Base-by-base conservation (phyloP, 495 filamentous ascomycete genomes). In the Hyphodiscus hymeniophilus region DNA sequence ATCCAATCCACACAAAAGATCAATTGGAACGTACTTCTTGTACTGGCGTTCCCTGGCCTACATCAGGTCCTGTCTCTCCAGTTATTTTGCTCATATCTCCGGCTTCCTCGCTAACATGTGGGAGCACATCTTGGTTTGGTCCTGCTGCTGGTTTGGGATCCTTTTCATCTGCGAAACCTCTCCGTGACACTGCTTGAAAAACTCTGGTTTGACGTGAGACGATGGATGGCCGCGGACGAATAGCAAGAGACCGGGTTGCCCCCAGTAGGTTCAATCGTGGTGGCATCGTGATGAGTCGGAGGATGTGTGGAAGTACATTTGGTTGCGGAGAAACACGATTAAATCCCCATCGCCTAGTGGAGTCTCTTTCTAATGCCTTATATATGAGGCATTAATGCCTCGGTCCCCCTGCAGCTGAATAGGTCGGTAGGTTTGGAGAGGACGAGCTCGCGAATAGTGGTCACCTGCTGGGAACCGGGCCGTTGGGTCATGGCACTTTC, bases 71-170 rank as follows among this genome's bases (percentile, higher is more conserved):
- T 21, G 57, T 59, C 47, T 68, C 68, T 31, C 81, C 71, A 51
- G 70, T 80, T 23, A 80, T 73, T 35, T 71, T 67, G 8, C 66
- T 69, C 22, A 74, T 69, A 49, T 74, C 71, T 34, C 75, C 74
- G 17, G 81, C 82, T 54, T 85, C 80, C 60, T 85, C 76, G 51
- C 73, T 81, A 22, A 82, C 75, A 64, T 77, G 69, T 28, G 74
- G 77, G 42, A 79, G 60, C n/a, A 64, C 66, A 39, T 79, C 73
- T 59, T 73, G 69, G 28, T 55, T 76, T 6, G 80, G 69, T 23
- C 71, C 71, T 35, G 60, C 64, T 40, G 64, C 63, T 42, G 69
- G 61, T 23, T 57, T 44, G 22, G 65, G 58, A 3, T 34, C 36
- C 40, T 74, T 73, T 38, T 71, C 62, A 43, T 69, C 67, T 22